Evolutionary conservation across 179 eudicot species (phyloP).

Genomic region (Beta corolliflora): DNA sequence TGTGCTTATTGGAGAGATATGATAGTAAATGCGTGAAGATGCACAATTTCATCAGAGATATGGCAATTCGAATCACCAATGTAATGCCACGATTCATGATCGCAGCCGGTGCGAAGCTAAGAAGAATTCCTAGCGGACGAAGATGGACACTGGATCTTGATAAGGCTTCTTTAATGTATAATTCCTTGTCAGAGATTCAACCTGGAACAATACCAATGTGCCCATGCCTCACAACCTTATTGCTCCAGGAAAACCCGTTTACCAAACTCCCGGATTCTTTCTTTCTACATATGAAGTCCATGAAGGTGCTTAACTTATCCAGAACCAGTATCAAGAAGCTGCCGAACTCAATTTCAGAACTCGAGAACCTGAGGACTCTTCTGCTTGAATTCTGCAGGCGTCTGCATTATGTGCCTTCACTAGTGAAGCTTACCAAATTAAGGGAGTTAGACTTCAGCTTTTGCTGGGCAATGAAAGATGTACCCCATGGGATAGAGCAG

Average conservation of each 20-base stretch:
- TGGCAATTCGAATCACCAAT: constrained; percentile 31
- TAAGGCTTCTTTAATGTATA: constrained; percentile 31
- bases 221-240: constrained; percentile 30
- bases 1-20: constrained; percentile 25
- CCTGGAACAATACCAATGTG: constrained; percentile 32
- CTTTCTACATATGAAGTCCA: constrained; percentile 23
- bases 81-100: constrained; percentile 26
- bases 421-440: constrained; percentile 26
- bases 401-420: constrained; percentile 28
- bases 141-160: constrained; percentile 27
- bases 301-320: constrained; percentile 30
- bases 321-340: constrained; percentile 27
- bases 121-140: constrained; percentile 27
- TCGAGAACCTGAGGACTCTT: constrained; percentile 27
- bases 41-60: constrained; percentile 31
- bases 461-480: constrained; percentile 32
- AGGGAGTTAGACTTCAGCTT: constrained; percentile 26
- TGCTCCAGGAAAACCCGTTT: constrained; percentile 29
- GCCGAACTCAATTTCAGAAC: constrained; percentile 26
- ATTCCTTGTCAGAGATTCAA: constrained; percentile 32
- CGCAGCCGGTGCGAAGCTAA: constrained; percentile 31
- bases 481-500: constrained; percentile 25
- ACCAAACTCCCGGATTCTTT: constrained; percentile 33
- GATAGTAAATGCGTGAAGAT: constrained; percentile 18
- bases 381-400: constrained; percentile 26